Evolutionary conservation across 371 early-diverging fungal species (phyloP).

Genomic region (Nematocida sp.): DNA sequence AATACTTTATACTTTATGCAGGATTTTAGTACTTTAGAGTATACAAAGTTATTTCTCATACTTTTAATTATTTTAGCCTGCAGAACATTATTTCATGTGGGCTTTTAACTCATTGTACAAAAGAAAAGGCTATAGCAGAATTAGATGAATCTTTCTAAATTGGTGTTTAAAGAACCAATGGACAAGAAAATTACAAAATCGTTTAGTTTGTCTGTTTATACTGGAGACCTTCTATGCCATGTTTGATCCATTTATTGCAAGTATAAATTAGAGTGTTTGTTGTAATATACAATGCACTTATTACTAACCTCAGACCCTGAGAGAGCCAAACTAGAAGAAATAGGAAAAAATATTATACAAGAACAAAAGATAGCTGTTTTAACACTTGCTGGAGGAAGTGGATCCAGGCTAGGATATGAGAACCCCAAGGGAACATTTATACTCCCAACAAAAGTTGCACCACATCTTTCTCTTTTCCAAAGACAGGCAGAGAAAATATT

Average conservation of each 20-base stretch:
- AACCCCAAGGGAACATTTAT: slow-evolving; percentile 67
- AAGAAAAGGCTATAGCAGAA: too few relatives aligned
- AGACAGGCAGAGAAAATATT: slow-evolving; percentile 48
- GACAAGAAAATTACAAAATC: too few relatives aligned
- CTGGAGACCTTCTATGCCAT: background rate
- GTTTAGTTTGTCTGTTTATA: too few relatives aligned
- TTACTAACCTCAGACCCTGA: background rate
- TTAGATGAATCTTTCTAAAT: too few relatives aligned
- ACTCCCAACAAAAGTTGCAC: slow-evolving; percentile 50
- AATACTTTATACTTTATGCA: too few relatives aligned
- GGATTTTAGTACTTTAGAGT: too few relatives aligned
- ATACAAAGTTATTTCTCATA: too few relatives aligned
- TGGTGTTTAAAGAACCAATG: too few relatives aligned
- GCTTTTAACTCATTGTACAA: too few relatives aligned
- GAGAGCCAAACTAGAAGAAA: slow-evolving; percentile 6
- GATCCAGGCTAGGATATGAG: slow-evolving; percentile 65
- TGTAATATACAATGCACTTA: background rate
- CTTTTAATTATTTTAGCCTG: too few relatives aligned
- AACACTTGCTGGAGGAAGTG: slow-evolving; percentile 69
- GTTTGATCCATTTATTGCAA: background rate
- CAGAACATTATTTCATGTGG: too few relatives aligned
- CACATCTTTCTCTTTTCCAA: slow-evolving; percentile 59
- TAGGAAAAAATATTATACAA: background rate
- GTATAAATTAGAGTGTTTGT: background rate
- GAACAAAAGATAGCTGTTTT: slow-evolving; percentile 33